A percentile compares a stretch with the other conserved stretches of the same genome.
phyloP scores from a whole-genome alignment of 257 asterid genomes.

The Coffea canephora region DNA sequence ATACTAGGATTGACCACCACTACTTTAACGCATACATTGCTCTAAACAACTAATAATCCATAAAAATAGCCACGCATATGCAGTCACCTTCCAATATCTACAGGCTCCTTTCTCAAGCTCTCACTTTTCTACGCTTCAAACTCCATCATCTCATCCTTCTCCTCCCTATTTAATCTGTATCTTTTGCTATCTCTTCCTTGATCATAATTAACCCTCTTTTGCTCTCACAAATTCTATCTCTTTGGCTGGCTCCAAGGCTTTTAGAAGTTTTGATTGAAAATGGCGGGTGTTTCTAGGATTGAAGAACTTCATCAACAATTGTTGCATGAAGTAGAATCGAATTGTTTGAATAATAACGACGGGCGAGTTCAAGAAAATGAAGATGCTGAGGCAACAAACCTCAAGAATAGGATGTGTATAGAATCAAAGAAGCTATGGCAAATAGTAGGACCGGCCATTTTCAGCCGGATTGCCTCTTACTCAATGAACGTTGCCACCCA shows the following conservation, averaged over 20 bases:
- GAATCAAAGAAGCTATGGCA: slow-evolving; percentile 46
- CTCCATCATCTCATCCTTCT: not conserved
- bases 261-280: not conserved
- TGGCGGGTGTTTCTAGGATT: slow-evolving; percentile 1
- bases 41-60: not conserved
- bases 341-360: not conserved
- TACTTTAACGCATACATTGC: not conserved
- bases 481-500: slow-evolving; percentile 42
- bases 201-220: no score
- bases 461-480: slow-evolving; percentile 34
- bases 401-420: slow-evolving; percentile 20
- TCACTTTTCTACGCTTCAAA: not conserved
- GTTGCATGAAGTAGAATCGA: not conserved
- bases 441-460: slow-evolving; percentile 41
- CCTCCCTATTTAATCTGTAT: not conserved
- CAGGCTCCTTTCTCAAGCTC: slow-evolving; percentile 3
- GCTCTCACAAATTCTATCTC: no score
- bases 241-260: not conserved
- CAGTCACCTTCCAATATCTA: not conserved
- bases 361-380: not conserved
- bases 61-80: slow-evolving; percentile 4
- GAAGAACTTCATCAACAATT: not conserved
- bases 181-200: not conserved
- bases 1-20: no score
- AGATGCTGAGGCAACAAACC: not conserved